Evolutionary conservation across 495 filamentous ascomycete species (phyloP).

Genomic region (Immersiella caudata): DNA sequence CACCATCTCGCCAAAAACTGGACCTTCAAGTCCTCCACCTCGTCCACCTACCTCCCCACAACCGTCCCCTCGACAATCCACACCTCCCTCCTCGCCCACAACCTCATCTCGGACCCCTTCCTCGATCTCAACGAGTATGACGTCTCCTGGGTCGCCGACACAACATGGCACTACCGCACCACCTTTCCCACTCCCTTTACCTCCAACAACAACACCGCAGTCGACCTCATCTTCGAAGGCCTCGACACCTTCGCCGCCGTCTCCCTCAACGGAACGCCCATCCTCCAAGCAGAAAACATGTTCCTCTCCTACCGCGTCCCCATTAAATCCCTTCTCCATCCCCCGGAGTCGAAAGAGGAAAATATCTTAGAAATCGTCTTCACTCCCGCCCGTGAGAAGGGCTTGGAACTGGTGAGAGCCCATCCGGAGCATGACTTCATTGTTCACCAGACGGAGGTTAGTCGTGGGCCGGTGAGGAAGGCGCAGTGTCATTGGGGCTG

Average conservation of each 20-base stretch:
- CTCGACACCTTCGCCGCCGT: conserved; percentile 74
- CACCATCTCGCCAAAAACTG: conserved; percentile 21
- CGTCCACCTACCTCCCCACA: conserved; percentile 26
- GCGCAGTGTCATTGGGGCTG: conserved; percentile 64
- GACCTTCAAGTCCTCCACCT: conserved; percentile 23
- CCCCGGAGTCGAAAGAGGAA: not conserved
- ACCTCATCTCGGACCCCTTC: conserved; percentile 63
- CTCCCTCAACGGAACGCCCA: conserved; percentile 60
- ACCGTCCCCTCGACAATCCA: conserved; percentile 32
- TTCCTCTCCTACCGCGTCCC: conserved; percentile 57
- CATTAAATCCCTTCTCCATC: conserved; percentile 25
- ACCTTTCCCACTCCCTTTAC: conserved; percentile 43
- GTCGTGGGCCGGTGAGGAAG: conserved; percentile 47
- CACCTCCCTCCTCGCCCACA: conserved; percentile 28
- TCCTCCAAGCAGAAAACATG: conserved; percentile 70
- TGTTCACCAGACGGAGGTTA: conserved; percentile 50
- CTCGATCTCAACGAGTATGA: conserved; percentile 68
- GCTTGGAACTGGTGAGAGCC: conserved; percentile 43
- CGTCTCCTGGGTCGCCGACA: conserved; percentile 71
- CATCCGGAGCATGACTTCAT: conserved; percentile 52
- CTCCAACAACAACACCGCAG: not conserved
- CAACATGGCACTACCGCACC: conserved; percentile 60
- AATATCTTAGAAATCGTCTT: conserved; percentile 46
- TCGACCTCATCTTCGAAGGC: conserved; percentile 69
- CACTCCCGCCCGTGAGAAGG: conserved; percentile 44